Evolutionary conservation across 768 basidiomycete species (phyloP).

Genomic region (Boletus vinaceobasis): DNA sequence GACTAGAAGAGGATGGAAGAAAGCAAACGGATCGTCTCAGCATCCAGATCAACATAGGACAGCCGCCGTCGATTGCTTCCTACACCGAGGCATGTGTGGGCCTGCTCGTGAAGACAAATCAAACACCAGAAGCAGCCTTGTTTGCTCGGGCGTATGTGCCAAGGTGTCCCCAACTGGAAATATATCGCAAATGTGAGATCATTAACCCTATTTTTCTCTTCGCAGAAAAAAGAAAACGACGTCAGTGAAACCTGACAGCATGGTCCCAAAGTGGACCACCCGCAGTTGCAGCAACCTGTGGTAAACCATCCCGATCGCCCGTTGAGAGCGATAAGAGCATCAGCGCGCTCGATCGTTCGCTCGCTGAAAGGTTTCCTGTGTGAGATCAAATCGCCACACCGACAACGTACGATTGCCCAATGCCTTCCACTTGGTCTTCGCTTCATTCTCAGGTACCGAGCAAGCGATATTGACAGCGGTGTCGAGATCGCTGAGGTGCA

Average conservation of each 20-base stretch:
- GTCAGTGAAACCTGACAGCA: background rate
- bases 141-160: too few species aligned
- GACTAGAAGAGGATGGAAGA: conserved; percentile 36
- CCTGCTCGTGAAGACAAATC: too few species aligned
- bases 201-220: conserved; percentile 77
- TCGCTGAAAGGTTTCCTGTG: conserved; percentile 82
- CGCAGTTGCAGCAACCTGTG: conserved; percentile 61
- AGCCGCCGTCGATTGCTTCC: conserved; percentile 8
- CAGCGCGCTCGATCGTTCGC: conserved; percentile 83
- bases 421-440: conserved; percentile 86
- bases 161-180: conserved; percentile 80
- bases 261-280: conserved; percentile 40
- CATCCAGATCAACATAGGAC: background rate
- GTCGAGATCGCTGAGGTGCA: conserved; percentile 90
- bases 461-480: conserved; percentile 77
- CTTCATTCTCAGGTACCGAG: conserved; percentile 63
- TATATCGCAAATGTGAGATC: conserved; percentile 90
- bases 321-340: conserved; percentile 78
- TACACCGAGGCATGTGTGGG: too few species aligned
- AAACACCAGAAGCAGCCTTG: too few species aligned
- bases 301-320: conserved; percentile 75
- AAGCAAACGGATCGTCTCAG: background rate
- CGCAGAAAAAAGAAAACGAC: background rate
- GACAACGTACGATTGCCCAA: conserved; percentile 92
- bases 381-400: conserved; percentile 93